phyloP scores from a whole-genome alignment of 1,284 basidiomycete species.

The Boletus semigastroideus region DNA sequence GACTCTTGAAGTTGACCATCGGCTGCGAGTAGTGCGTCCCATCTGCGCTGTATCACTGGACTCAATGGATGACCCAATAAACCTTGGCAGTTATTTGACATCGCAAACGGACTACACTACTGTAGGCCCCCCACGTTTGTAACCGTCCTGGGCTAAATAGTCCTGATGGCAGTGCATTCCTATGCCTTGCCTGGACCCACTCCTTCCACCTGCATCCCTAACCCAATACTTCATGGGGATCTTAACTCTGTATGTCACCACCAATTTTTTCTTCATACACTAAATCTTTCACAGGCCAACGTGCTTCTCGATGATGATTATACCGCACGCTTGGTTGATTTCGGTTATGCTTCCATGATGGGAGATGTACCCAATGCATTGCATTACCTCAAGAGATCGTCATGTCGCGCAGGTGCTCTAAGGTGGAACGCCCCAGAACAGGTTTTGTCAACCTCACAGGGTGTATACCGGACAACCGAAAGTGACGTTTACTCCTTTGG shows the following conservation, averaged over 20 bases:
- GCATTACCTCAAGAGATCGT: background rate
- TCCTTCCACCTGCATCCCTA: background rate
- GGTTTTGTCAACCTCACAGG: background rate
- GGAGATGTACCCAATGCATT: conserved; percentile 1
- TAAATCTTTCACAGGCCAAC: background rate
- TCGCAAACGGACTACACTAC: background rate
- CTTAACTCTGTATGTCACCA: conserved; percentile 3
- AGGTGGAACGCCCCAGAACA: conserved; percentile 10
- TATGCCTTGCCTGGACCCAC: background rate
- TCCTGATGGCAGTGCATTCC: conserved; percentile 1
- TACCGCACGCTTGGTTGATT: conserved; percentile 1
- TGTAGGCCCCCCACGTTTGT: background rate
- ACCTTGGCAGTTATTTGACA: background rate
- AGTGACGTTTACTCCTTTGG: conserved; percentile 14
- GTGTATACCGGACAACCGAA: background rate
- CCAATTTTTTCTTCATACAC: background rate
- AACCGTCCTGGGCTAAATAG: background rate
- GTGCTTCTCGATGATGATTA: conserved; percentile 4
- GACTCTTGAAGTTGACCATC: background rate
- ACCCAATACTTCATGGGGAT: conserved; percentile 5
- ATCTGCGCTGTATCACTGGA: background rate
- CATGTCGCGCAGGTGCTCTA: background rate
- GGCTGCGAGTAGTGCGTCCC: conserved; percentile 5
- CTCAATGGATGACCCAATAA: background rate
- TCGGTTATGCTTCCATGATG: conserved; percentile 1